Conservation (phyloP, 192 early-diverging fungal genomes). For the Umbelopsis isabellina region DNA sequence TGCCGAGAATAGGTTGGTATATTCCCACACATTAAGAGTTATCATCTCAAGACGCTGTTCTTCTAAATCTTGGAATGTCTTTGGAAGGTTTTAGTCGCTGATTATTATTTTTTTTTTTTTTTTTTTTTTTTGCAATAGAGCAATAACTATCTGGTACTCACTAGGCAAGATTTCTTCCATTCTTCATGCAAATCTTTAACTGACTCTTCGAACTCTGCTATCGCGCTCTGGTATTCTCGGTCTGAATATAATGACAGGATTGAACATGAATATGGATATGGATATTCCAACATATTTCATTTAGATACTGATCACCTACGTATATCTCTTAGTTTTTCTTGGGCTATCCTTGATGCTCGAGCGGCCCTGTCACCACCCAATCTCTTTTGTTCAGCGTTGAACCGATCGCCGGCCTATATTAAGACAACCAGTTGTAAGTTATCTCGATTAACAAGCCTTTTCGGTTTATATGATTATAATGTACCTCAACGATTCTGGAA, state of each 20-base stretch:
- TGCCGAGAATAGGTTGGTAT: neutral
- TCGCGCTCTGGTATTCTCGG: neutral
- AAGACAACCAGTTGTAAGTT: neutral
- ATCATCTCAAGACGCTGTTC: conserved; percentile 13
- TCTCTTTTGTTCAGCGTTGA: neutral
- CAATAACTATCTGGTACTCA: neutral
- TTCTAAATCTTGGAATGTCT: conserved; percentile 6
- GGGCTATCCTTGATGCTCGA: conserved; percentile 5
- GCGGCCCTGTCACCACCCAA: neutral
- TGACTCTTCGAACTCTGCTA: conserved; percentile 11
- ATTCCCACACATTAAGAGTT: conserved; percentile 8
- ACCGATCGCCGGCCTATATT: neutral
- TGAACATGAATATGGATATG: too few relatives aligned
- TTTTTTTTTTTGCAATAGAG: too few relatives aligned
- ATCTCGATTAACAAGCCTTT: too few relatives aligned
- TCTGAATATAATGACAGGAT: neutral
- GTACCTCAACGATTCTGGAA: neutral
- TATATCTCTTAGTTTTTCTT: conserved; percentile 12
- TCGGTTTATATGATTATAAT: neutral
- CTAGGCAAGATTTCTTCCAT: neutral
- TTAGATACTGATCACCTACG: neutral
- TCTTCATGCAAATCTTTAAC: neutral
- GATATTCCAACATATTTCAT: too few relatives aligned
- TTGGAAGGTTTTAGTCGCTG: neutral
- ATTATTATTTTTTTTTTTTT: neutral